A percentile compares a stretch with the other conserved stretches of the same genome.
Conservation (phyloP, 805 yeast genomes). For the Candida oleophila region DNA sequence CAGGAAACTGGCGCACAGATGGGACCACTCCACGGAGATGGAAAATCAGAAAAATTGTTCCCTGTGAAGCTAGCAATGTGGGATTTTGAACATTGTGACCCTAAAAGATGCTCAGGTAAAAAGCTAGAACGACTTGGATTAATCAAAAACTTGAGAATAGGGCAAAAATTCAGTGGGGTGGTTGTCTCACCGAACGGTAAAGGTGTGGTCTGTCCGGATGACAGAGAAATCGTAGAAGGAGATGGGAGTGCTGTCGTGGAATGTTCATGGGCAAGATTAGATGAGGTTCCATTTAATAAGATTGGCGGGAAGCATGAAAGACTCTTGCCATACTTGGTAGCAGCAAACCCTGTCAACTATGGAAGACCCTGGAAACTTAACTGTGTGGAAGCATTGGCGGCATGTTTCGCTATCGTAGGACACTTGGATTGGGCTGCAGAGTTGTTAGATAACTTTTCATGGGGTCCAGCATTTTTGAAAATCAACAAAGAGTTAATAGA, state of each 20-base stretch:
- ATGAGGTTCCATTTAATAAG: constrained; percentile 90
- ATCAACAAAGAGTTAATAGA: constrained; percentile 78
- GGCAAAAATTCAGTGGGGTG: constrained; percentile 88
- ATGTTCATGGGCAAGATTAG: constrained; percentile 98
- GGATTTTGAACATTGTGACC: constrained; percentile 99
- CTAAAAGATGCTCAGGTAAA: constrained; percentile 95
- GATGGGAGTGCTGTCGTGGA: constrained; percentile 97
- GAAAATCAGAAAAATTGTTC: constrained; percentile 35
- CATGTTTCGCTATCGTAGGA: constrained; percentile 93
- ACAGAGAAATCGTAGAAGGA: constrained; percentile 69
- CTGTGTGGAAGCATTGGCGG: constrained; percentile 97
- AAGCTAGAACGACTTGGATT: constrained; percentile 86
- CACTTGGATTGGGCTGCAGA: constrained; percentile 84
- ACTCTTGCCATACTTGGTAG: constrained; percentile 85
- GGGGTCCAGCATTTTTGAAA: constrained; percentile 89
- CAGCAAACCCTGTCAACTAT: constrained; percentile 96
- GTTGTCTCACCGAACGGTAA: constrained; percentile 94
- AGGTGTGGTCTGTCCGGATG: constrained; percentile 86
- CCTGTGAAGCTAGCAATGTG: constrained; percentile 95
- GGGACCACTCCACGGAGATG: constrained; percentile 12
- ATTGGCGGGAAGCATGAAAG: constrained; percentile 92
- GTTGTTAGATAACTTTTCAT: constrained; percentile 76
- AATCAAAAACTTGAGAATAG: constrained; percentile 76
- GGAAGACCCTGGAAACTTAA: constrained; percentile 95
- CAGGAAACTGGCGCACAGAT: constrained; percentile 30